Evolutionary conservation across 495 filamentous ascomycete genomes (phyloP).

Genomic region (Daldinia decipiens): DNA sequence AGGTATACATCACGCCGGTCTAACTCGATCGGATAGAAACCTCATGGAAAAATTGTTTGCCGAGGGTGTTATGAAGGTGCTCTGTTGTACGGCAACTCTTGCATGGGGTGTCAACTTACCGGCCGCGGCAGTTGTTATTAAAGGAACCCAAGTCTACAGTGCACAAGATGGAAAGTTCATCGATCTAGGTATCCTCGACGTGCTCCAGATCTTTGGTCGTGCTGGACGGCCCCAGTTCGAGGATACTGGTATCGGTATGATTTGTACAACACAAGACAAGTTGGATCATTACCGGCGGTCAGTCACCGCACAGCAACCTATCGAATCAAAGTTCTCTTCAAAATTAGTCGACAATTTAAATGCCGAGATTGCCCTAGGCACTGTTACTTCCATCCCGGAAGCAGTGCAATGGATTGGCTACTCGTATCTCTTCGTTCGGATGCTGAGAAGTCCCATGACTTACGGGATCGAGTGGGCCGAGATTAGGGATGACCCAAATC

Average conservation of each 20-base stretch:
- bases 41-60: slow-evolving; percentile 90
- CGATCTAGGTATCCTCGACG: slow-evolving; percentile 95
- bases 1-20: slow-evolving; percentile 95
- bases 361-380: slow-evolving; percentile 92
- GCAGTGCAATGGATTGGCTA: slow-evolving; percentile 97
- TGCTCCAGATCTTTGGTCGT: slow-evolving; percentile 98
- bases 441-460: slow-evolving; percentile 87
- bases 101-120: slow-evolving; percentile 99
- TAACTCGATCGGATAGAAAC: slow-evolving; percentile 92
- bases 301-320: slow-evolving; percentile 94
- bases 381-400: slow-evolving; percentile 93
- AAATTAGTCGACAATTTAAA: slow-evolving; percentile 97
- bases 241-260: slow-evolving; percentile 95
- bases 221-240: slow-evolving; percentile 97
- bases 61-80: slow-evolving; percentile 88
- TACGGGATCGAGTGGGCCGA: slow-evolving; percentile 99
- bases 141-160: slow-evolving; percentile 96
- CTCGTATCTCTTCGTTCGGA: slow-evolving; percentile 95
- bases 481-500: slow-evolving; percentile 81
- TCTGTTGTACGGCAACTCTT: slow-evolving; percentile 97
- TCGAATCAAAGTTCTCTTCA: slow-evolving; percentile 90
- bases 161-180: slow-evolving; percentile 95
- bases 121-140: slow-evolving; percentile 96
- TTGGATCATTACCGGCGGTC: slow-evolving; percentile 91
- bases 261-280: slow-evolving; percentile 93